Base-by-base conservation (phyloP, 139 green algal genomes). In the Chlamydomonas incerta region DNA sequence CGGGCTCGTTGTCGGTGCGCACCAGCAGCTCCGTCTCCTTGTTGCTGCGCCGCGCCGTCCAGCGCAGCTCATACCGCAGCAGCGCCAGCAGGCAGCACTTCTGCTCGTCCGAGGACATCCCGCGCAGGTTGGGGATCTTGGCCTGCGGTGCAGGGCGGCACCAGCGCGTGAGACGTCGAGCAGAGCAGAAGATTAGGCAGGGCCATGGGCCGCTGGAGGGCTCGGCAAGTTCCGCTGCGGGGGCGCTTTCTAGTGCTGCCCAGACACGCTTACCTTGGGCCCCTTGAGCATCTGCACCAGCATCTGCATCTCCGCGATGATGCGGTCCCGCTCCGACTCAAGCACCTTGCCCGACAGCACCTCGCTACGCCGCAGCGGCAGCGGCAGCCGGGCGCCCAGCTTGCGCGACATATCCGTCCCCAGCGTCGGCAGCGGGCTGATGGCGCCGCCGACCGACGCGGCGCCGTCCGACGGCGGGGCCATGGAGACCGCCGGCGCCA, bases 21-120 rank as follows among this genome's bases (percentile, higher is more conserved):
- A 72, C 20, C 33, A 89, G 79, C 71, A 89, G 33, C 20, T 89
- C 86, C 55, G 80, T 68, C 63, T 89, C 86, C 28, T 70, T 69
- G 9, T 34, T 52, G 18, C 50, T 46, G 24, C 79, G 79, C 86
- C 52, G 66, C 18, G 29, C 62, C 2, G 72, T 47, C 86, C 86
- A 89, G 28, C 86, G 86, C 71, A 89, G 79, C 63, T 73, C 80
- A 13, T n/a, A 69, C 10, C 79, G 66, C 66, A 85, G 66, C 4
- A 75, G 9, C 0, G 66, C 79, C 55, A 87, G 74, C 46, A 89
- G 24, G 31, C 37, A 33, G 29, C 33, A 77, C 70, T 89, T 86
- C 20, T 52, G 26, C 47, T 86, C 35, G 47, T 83, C 31, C 5
- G 41, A 8, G 0, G 23, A 34, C 29, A 34, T 81, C 20, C 29